A percentile compares a stretch with the other conserved stretches of the same genome.
Evolutionary conservation across 108 stramenopile genomes (phyloP).

Genomic region (Cylindrotheca fusiformis): DNA sequence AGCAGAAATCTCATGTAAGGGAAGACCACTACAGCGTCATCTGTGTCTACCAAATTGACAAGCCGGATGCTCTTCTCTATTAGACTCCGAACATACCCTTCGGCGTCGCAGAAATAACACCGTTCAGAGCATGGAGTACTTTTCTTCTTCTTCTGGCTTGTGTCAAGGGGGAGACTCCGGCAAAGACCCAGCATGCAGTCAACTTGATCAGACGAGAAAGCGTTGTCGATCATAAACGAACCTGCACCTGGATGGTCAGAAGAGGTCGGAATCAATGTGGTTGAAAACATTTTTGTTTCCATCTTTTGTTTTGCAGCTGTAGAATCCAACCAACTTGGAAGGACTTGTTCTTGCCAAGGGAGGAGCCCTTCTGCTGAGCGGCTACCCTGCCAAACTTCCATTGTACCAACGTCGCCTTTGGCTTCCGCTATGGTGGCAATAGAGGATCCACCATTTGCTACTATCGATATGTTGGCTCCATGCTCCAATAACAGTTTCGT

Average conservation of each 20-base stretch:
- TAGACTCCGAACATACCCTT: constrained; percentile 26
- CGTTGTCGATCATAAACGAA: constrained; percentile 62
- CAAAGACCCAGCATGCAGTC: constrained; percentile 43
- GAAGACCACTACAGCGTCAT: constrained; percentile 37
- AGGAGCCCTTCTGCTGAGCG: background rate
- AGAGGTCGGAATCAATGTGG: constrained; percentile 41
- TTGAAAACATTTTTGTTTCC: background rate
- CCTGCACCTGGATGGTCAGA: constrained; percentile 78
- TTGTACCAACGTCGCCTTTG: background rate
- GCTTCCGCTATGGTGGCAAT: constrained; percentile 19
- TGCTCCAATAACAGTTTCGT: constrained; percentile 48
- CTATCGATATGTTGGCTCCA: constrained; percentile 49
- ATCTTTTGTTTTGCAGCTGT: background rate
- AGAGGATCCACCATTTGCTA: constrained; percentile 62
- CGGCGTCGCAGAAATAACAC: constrained; percentile 73
- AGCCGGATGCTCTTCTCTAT: constrained; percentile 3
- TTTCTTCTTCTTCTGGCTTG: constrained; percentile 35
- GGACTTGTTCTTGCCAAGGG: background rate
- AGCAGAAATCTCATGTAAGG: constrained; percentile 74
- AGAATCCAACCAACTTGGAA: too few species aligned
- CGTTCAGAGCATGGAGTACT: constrained; percentile 41
- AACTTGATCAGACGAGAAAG: constrained; percentile 31
- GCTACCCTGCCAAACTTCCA: background rate
- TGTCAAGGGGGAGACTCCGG: constrained; percentile 41
- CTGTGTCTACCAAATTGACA: constrained; percentile 1